Base-by-base conservation (phyloP, 2,329 filamentous ascomycete genomes). In the Neonectria ditissima region DNA sequence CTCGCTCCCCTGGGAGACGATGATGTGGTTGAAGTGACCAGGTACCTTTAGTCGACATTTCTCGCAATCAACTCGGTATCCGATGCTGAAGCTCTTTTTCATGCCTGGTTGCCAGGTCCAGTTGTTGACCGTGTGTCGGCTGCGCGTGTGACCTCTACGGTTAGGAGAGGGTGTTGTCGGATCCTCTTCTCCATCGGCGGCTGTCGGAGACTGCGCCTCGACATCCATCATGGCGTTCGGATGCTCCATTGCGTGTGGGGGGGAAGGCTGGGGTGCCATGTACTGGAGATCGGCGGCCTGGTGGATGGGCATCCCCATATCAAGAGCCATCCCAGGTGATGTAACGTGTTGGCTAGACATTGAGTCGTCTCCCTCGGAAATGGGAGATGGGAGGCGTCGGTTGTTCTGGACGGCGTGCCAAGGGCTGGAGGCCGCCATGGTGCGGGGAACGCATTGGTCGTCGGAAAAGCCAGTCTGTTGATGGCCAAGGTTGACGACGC, bases 1-100 rank as follows among this genome's bases (percentile, higher is more conserved):
- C 55, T 65, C 58, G 22, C 74, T 73, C 26, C 72, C 67, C 82
- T 87, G 89, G 51, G 86, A 87, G 72, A 89, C 84, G 67, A 93
- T 88, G 63, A 94, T 92, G 78, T 94, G 92, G 73, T 91, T 93
- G 75, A 93, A 94, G 75, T 94, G 92, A 1, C 92, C 92, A 0
- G 92, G 91, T 8, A 93, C 90, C 75, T 89, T 91, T 75, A 87
- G 83, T 47, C 85, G 86, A 78, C 92, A 94, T 78, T 93, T 93
- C 65, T 93, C 91, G 75, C 92, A 94, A 77, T 93, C 91, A 13
- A 89, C 85, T 66, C 91, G 83, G 79, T 91, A 94, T 54, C 92
- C 92, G 87, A 94, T 93, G 72, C 90, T 92, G 76, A 94, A 91
- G 65, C 86, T 88, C 75, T 87, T 87, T 79, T 91, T 91, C 85